Evolutionary conservation across 1,284 basidiomycete genomes (phyloP).

Genomic region (Peniophora sp.): DNA sequence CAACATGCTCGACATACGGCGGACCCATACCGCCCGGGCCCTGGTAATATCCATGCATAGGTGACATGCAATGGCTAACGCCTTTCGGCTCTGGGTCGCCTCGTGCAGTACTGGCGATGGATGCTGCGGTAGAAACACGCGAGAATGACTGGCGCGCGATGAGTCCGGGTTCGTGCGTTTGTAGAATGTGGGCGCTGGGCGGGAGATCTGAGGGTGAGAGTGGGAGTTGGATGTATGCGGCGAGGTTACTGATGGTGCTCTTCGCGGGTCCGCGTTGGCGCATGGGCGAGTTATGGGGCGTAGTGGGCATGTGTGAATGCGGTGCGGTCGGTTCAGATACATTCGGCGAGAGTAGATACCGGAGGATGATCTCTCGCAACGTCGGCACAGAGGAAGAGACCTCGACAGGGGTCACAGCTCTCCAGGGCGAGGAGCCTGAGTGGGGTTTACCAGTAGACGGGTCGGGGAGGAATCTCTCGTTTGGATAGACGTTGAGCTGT

Average conservation of each 20-base stretch:
- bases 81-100: neutral
- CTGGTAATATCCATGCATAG: constrained; percentile 27
- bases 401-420: neutral
- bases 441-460: constrained; percentile 12
- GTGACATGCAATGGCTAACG: constrained; percentile 46
- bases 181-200: neutral
- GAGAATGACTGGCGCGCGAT: neutral
- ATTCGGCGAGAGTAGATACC: constrained; percentile 32
- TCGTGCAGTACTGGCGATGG: neutral
- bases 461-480: constrained; percentile 40
- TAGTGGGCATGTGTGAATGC: constrained; percentile 3
- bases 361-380: constrained; percentile 43
- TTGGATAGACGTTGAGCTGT: constrained; percentile 41
- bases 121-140: neutral
- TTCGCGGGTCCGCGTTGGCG: constrained; percentile 10
- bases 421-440: neutral
- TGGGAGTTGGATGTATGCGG: constrained; percentile 8
- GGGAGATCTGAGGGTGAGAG: neutral
- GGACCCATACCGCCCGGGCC: constrained; percentile 11
- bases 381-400: constrained; percentile 25
- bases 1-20: constrained; percentile 47
- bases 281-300: constrained; percentile 8
- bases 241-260: constrained; percentile 2
- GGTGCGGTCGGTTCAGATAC: constrained; percentile 13
- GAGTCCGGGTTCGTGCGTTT: neutral